These are phyloP conservation scores for Chrysoporthe austroafricana DNA, from an alignment of 2,329 filamentous ascomycete genomes.

Conservation along the genomic window DNA sequence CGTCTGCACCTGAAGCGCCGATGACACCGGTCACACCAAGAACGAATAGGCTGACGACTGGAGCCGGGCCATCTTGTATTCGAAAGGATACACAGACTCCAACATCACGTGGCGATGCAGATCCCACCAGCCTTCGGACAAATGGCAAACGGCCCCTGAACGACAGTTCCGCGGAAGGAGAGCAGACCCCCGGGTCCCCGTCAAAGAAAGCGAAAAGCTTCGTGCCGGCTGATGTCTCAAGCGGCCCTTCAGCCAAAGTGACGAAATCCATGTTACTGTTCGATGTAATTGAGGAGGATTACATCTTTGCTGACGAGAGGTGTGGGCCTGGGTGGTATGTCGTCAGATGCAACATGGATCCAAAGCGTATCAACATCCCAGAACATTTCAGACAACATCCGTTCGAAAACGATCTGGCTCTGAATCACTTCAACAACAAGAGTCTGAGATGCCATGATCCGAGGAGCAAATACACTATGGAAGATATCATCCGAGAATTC, in stretches of 20 bases:
- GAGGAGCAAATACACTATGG: not conserved
- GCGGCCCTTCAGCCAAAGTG: too few species aligned
- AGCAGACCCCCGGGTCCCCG: not conserved
- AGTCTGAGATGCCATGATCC: not conserved
- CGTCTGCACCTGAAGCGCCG: not conserved
- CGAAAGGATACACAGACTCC: not conserved
- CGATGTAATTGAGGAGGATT: not conserved
- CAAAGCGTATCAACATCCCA: not conserved
- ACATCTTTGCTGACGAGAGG: not conserved
- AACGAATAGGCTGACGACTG: not conserved
- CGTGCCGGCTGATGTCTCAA: too few species aligned
- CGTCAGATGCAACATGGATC: not conserved
- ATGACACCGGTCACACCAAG: not conserved
- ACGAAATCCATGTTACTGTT: not conserved
- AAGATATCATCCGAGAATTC: slow-evolving; percentile 9
- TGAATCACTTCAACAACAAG: slow-evolving; percentile 9
- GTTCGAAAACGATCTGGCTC: not conserved
- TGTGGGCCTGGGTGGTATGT: slow-evolving; percentile 14
- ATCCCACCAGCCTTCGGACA: not conserved
- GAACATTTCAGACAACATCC: not conserved
- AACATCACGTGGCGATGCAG: not conserved
- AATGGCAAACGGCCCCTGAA: not conserved
- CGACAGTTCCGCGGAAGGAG: not conserved
- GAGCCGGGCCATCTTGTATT: not conserved
- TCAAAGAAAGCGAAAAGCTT: not conserved